phyloP scores from a whole-genome alignment of 1,284 basidiomycete genomes.

The Vanrija sp. region DNA sequence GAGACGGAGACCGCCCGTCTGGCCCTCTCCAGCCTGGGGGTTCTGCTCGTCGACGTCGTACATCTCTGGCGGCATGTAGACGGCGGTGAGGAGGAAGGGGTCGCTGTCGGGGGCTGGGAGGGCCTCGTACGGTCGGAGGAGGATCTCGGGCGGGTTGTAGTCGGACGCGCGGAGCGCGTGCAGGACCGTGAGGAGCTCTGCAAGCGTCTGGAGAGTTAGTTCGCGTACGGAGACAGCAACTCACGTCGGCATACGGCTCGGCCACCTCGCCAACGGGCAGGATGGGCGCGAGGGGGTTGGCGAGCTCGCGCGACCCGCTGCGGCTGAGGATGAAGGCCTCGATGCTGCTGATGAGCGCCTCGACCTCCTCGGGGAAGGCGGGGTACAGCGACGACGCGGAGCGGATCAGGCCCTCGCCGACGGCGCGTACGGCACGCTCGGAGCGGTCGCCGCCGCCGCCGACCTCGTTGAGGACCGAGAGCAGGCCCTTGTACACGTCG shows the following conservation, averaged over 20 bases:
- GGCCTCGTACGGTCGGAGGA: slow-evolving; percentile 63
- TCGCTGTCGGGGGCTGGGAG: slow-evolving; percentile 49
- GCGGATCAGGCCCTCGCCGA: slow-evolving; percentile 79
- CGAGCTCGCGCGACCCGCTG: slow-evolving; percentile 23
- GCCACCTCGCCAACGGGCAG: slow-evolving; percentile 29
- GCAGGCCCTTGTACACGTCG: slow-evolving; percentile 72
- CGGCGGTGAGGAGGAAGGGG: slow-evolving; percentile 67
- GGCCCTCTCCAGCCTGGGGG: slow-evolving; percentile 48
- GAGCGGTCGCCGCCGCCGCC: slow-evolving; percentile 81
- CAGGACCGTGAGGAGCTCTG: slow-evolving; percentile 34
- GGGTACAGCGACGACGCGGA: slow-evolving; percentile 34
- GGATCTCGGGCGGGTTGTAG: slow-evolving; percentile 36
- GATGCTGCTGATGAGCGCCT: slow-evolving; percentile 30
- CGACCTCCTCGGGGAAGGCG: slow-evolving; percentile 32
- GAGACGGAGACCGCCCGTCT: slow-evolving; percentile 59
- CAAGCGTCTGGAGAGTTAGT: slow-evolving; percentile 28
- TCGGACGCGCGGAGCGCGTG: slow-evolving; percentile 29
- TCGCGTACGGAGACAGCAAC: neutral
- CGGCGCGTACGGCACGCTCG: slow-evolving; percentile 77
- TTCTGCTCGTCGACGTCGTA: slow-evolving; percentile 56
- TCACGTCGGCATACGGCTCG: slow-evolving; percentile 33
- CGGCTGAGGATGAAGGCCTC: slow-evolving; percentile 38
- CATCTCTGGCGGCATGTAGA: slow-evolving; percentile 81
- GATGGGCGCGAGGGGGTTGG: slow-evolving; percentile 36
- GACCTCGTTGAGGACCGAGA: slow-evolving; percentile 81